These are phyloP conservation scores for Volvariella surrecta DNA, from an alignment of 1,284 basidiomycete genomes.

Conservation along the genomic window DNA sequence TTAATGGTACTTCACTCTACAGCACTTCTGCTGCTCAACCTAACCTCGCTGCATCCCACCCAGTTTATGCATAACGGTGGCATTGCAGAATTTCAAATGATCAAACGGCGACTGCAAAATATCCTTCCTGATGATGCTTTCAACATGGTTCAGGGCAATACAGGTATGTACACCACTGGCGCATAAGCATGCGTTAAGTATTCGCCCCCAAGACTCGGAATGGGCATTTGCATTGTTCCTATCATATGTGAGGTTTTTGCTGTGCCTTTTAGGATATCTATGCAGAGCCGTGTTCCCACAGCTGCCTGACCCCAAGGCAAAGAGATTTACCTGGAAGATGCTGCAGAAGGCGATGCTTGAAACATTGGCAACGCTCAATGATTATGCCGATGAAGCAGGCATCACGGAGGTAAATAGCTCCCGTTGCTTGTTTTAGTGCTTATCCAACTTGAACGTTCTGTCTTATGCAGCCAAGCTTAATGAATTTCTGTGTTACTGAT, in stretches of 20 bases:
- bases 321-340: conserved; percentile 51
- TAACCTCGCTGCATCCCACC: conserved; percentile 1
- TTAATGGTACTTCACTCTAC: conserved; percentile 58
- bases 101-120: conserved; percentile 77
- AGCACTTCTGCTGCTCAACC: background rate
- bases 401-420: conserved; percentile 52
- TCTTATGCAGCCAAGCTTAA: conserved; percentile 64
- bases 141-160: conserved; percentile 82
- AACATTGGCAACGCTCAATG: conserved; percentile 76
- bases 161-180: conserved; percentile 42
- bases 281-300: conserved; percentile 24
- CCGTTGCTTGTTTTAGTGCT: background rate
- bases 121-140: conserved; percentile 78
- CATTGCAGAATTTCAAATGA: conserved; percentile 71
- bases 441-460: background rate
- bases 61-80: conserved; percentile 96
- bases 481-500: conserved; percentile 97
- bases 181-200: background rate
- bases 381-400: conserved; percentile 64
- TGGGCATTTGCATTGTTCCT: conserved; percentile 92
- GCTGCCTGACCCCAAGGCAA: conserved; percentile 76
- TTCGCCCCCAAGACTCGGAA: conserved; percentile 81
- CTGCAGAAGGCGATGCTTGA: conserved; percentile 80
- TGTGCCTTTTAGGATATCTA: background rate
- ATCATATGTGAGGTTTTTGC: conserved; percentile 52